Evolutionary conservation across 176 grass and related monocot species (phyloP), one percentile per base, ranked within the genome.

Genomic region (Rhynchospora breviuscula): DNA sequence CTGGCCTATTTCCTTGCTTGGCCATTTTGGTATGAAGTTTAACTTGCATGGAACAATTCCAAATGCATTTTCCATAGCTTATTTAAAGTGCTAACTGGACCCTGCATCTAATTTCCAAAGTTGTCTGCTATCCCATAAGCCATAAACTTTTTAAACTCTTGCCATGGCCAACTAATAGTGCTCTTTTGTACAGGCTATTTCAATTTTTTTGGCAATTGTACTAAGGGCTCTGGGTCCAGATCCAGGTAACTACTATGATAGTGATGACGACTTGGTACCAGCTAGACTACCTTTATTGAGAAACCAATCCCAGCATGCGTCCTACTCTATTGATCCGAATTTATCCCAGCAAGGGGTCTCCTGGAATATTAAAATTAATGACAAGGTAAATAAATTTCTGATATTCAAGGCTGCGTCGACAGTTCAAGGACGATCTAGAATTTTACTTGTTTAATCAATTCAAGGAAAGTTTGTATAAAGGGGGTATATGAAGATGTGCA

Each of bases 251-350:
- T 85, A 92, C 33, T 96, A 93, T 19, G 96, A 99, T 22, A 99
- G 96, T 8, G 96, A 99, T 25, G 96, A 99, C 23, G 96, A 95
- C 5, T 0, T 19, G 7, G 66, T 93, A 46, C 85, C 85, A 40
- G 71, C 96, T 44, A 95, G 96, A 81, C 72, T 99, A 62, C 96
- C 96, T 89, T 85, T 99, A 49, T 59, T 99, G 68, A 93, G 96
- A 88, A 95, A 79, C 83, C 85, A 90, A 22, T 47, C 80, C 47
- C 93, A 88, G 15, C 76, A 79, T 85, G 49, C 79, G 82, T 33
- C 83, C 56, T 67, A 15, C 23, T 62, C 75, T 48, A 58, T 80
- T 21, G 85, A 92, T 70, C 48, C 88, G 64, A 95, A 79, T 79
- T 88, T 77, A 59, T 80, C 88, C 68, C 26, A 40, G 19, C 91